A percentile compares a stretch with the other conserved stretches of the same genome.
These are phyloP conservation scores for Xerocomellus intermedius DNA, from an alignment of 768 basidiomycete genomes.

Conservation along the genomic window DNA sequence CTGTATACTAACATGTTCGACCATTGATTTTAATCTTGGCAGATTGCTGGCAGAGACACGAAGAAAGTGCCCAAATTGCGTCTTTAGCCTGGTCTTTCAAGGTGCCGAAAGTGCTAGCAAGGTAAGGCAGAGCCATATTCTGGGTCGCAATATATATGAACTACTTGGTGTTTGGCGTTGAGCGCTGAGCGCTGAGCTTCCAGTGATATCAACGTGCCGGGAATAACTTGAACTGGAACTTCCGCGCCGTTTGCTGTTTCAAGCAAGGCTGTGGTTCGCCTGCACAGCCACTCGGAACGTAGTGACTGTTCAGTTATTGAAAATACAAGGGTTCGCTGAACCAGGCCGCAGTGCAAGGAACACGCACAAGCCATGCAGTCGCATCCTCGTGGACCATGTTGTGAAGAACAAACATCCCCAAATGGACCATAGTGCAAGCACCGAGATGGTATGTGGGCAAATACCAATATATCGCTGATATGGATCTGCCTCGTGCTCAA, in stretches of 20 bases:
- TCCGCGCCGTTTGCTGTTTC: not conserved
- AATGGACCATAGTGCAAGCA: not conserved
- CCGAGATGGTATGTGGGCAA: not conserved
- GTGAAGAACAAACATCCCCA: conserved; percentile 7
- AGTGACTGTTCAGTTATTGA: too few species aligned
- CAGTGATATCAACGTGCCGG: not conserved
- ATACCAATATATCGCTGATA: conserved; percentile 16
- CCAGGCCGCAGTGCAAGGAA: not conserved
- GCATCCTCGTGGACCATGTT: not conserved
- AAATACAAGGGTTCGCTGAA: too few species aligned
- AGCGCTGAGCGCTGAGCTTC: not conserved
- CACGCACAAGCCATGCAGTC: not conserved
- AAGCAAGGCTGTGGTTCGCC: too few species aligned
- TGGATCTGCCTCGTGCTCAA: conserved; percentile 25
- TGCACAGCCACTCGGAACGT: conserved; percentile 11
- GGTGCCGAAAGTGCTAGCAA: conserved; percentile 48
- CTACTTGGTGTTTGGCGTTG: not conserved
- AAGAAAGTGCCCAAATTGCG: conserved; percentile 76
- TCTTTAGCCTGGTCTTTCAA: conserved; percentile 78
- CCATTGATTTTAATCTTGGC: conserved; percentile 95
- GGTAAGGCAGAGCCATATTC: conserved; percentile 32
- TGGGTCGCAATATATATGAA: not conserved
- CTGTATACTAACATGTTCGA: conserved; percentile 73
- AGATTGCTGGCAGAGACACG: conserved; percentile 76
- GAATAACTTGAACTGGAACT: not conserved